A percentile compares a stretch with the other conserved stretches of the same genome.
phyloP scores from a whole-genome alignment of 2,329 filamentous ascomycete genomes.

The Aureobasidium namibiae region DNA sequence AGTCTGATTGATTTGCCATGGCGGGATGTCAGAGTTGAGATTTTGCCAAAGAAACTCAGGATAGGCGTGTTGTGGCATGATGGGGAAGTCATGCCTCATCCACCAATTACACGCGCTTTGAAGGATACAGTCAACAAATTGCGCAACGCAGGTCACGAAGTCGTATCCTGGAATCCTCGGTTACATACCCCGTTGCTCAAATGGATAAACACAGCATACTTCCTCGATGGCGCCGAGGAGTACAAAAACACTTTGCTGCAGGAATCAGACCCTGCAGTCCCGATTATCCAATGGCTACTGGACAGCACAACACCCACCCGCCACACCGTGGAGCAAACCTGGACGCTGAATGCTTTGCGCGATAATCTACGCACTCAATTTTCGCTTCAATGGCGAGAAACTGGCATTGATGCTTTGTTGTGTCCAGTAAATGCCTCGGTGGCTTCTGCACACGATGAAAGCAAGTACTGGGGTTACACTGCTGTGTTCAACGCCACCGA shows the following conservation, averaged over 20 bases:
- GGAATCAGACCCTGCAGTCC: constrained; percentile 1
- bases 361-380: constrained; percentile 39
- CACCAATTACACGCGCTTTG: constrained; percentile 54
- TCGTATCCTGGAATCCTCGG: constrained; percentile 48
- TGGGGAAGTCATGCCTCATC: constrained; percentile 55
- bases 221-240: constrained; percentile 9
- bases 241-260: neutral
- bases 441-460: constrained; percentile 45
- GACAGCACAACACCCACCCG: neutral
- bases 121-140: constrained; percentile 45
- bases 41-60: constrained; percentile 34
- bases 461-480: constrained; percentile 57
- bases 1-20: constrained; percentile 52
- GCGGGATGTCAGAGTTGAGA: constrained; percentile 26
- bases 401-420: constrained; percentile 51
- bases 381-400: constrained; percentile 35
- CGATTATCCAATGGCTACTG: constrained; percentile 5
- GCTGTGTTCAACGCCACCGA: constrained; percentile 54
- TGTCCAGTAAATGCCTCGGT: constrained; percentile 50
- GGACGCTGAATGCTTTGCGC: constrained; percentile 24
- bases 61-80: constrained; percentile 60
- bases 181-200: constrained; percentile 36
- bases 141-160: constrained; percentile 40
- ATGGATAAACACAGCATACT: constrained; percentile 11
- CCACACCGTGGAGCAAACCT: constrained; percentile 2